Evolutionary conservation across 768 basidiomycete species (phyloP), one percentile per base, ranked within the genome.

Genomic region (Tylopilus subfusipes): DNA sequence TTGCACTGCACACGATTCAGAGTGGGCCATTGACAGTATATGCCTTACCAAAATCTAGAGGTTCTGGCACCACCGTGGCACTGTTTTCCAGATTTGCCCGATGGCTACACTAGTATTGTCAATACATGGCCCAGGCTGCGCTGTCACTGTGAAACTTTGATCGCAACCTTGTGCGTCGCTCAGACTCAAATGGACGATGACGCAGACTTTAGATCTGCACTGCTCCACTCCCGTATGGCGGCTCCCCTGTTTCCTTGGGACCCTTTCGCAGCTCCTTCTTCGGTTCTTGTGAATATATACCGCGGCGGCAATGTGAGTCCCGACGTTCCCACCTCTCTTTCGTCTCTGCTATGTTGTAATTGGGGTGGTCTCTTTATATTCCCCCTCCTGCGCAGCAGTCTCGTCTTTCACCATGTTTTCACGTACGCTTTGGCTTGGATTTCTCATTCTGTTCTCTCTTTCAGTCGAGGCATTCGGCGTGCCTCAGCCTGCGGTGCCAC

Each of bases 401-500:
- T 50, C 22, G 7, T 25, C 40, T 49, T 50, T 49, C 50, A 31
- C 24, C 34, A 64, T 64, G 60, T 19, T 54, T 21, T 5, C 50
- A 24, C 34, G 27, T 24, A 38, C 52, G 8, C 18, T 33, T 19
- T n/a, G 42, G n/a, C n/a, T 63, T 46, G 50, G 40, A 19, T 52
- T 57, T 2, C 30, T 65, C 19, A 21, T 53, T 45, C 47, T 68
- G 5, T 34, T 58, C 12, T 57, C 29, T 36, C 43, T 59, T 48
- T 50, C 50, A 42, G 54, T 48, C 4, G 46, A 44, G 25, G 63
- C 48, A 8, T 24, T 65, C 31, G 58, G 57, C 6, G 48, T 39
- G 33, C 61, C 59, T 57, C 53, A 38, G 22, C 48, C 30, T 40
- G 8, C 36, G 3, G 40, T 21, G 6, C 39, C 52, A 47, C 22